Percentiles rank a stretch among this genome's conserved stretches.
These are phyloP conservation scores for Cladophialophora exuberans DNA, from an alignment of 2,329 filamentous ascomycete genomes.

Conservation along the genomic window DNA sequence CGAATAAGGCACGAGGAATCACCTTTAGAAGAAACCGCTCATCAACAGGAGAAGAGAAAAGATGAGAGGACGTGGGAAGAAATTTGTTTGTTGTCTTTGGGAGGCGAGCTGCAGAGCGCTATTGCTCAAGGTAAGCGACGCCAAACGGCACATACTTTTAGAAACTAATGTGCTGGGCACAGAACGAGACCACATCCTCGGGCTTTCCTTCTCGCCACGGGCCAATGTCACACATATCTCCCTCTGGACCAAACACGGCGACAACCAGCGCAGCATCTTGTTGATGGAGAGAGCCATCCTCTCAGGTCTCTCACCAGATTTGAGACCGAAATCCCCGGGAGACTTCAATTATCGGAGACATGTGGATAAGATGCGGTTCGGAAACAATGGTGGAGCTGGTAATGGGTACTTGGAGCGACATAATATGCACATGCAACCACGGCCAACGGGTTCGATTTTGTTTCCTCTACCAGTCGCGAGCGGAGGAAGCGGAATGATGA, in stretches of 20 bases:
- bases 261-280: constrained; percentile 77
- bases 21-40: not conserved
- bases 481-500: not conserved
- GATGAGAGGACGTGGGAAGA: constrained; percentile 34
- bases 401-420: constrained; percentile 1
- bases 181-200: constrained; percentile 85
- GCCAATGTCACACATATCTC: constrained; percentile 88
- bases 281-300: constrained; percentile 73
- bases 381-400: constrained; percentile 37
- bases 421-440: not conserved
- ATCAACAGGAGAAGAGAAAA: constrained; percentile 1
- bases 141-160: not conserved
- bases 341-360: constrained; percentile 80
- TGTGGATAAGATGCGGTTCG: constrained; percentile 77
- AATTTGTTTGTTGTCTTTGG: constrained; percentile 33
- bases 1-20: constrained; percentile 71
- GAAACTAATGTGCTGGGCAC: constrained; percentile 9
- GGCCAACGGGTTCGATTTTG: not conserved
- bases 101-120: constrained; percentile 56
- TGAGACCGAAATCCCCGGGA: constrained; percentile 66
- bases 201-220: constrained; percentile 81
- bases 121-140: constrained; percentile 74
- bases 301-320: constrained; percentile 70
- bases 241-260: constrained; percentile 89
- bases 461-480: not conserved